Evolutionary conservation across 192 early-diverging fungal species (phyloP), one percentile per base, ranked within the genome.

Genomic region (Rhizoclosmatium sp.): DNA sequence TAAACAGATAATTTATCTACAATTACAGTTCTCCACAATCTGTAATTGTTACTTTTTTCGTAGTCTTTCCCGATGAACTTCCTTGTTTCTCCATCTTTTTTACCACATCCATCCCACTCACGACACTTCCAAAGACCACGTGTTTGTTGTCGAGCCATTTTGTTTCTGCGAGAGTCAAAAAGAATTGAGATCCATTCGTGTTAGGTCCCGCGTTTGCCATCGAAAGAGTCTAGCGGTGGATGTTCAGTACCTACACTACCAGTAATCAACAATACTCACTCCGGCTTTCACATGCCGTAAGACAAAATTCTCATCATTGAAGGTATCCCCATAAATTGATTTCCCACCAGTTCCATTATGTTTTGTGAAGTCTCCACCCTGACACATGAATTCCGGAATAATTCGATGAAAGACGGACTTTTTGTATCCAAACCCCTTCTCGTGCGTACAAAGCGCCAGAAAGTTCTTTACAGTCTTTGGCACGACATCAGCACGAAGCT

Each of bases 151-250:
- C 95, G 69, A 96, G 89, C 94, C 94, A 96, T n/a, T 84, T 39
- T 60, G 93, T 95, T 82, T 91, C 87, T 62, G 90, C 92, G 31
- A 92, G 92, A 70, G 93, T 94, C 80, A 97, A 92, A 86, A 97
- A 96, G 89, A 97, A 96, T 84, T 96, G 94, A 21, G 93, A 94
- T 45, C 93, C 94, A 84, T 95, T 95, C 81, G 95, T 96, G 81
- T 92, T 90, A 44, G 93, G 89, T n/a, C 95, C 94, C 76, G 94
- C 92, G 80, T 96, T 95, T 75, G 95, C 95, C 95, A 97, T 96
- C 60, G 93, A 95, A 60, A 97, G 86, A 67, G 91, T 83, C 87
- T 86, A 65, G 39, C 77, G 46, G 44, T 3, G 60, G 39, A 48
- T 47, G 14, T 45, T 54, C 51, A 54, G 16, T 61, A 0, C n/a